A percentile compares a stretch with the other conserved stretches of the same genome.
Evolutionary conservation across 805 yeast species (phyloP).

Genomic region (Wickerhamomyces sydowiorum): DNA sequence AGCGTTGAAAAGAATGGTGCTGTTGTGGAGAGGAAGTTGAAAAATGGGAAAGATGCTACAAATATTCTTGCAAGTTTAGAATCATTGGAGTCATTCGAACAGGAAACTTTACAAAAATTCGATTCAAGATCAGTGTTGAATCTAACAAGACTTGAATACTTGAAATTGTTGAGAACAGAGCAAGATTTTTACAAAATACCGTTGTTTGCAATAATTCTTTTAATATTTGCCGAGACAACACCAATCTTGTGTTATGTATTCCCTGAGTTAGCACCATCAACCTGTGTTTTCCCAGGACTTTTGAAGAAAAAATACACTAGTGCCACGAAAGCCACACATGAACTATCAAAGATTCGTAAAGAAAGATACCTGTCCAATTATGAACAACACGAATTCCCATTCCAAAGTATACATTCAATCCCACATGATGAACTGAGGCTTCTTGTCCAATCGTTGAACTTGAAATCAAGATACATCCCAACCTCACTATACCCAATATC

Average conservation of each 20-base stretch:
- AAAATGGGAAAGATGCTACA: constrained; percentile 31
- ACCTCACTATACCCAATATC: constrained; percentile 31
- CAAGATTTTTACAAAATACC: constrained; percentile 46
- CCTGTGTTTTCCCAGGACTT: constrained; percentile 46
- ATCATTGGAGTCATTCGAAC: constrained; percentile 30
- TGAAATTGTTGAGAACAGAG: constrained; percentile 38
- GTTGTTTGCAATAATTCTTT: constrained; percentile 38
- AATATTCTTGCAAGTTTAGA: constrained; percentile 31
- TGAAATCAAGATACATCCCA: constrained; percentile 37
- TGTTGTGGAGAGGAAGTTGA: constrained; percentile 21
- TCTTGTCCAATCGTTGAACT: constrained; percentile 30
- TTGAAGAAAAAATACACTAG: constrained; percentile 28
- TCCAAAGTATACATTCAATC: constrained; percentile 43
- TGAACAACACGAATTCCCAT: constrained; percentile 23
- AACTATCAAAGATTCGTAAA: constrained; percentile 11
- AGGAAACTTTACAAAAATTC: constrained; percentile 22
- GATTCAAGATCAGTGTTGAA: constrained; percentile 25
- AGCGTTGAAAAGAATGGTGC: constrained; percentile 13
- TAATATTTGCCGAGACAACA: constrained; percentile 48
- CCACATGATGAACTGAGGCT: constrained; percentile 31
- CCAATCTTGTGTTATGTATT: constrained; percentile 46
- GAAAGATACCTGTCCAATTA: constrained; percentile 8
- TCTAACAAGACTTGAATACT: constrained; percentile 40
- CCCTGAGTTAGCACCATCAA: constrained; percentile 54
- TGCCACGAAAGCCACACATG: constrained; percentile 12